Base-by-base conservation (phyloP, 2,329 filamentous ascomycete genomes). In the Parafenestella ontariensis region DNA sequence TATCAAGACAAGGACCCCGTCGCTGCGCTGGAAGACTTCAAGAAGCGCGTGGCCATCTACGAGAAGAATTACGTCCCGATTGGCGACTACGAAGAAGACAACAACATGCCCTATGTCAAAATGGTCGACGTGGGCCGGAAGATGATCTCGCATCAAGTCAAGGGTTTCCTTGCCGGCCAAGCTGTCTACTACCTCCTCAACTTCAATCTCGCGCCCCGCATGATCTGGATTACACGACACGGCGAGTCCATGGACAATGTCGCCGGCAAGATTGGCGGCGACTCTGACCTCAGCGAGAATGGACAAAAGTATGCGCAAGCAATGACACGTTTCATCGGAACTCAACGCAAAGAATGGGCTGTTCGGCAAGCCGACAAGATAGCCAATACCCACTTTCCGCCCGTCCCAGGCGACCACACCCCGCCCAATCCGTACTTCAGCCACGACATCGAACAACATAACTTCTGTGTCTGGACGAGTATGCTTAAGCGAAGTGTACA, bases 51-150 rank as follows among this genome's bases (percentile, higher is more conserved):
- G 13, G 88, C 86, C 47, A 90, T 96, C 10, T 99, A 99, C 69
- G 92, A 97, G 75, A 96, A 93, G 69, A 92, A 92, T 15, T 99
- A 99, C 69, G 88, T 94, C 6, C 91, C 95, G 0, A 82, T 99
- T 1, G 95, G 95, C 28, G 86, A 92, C 37, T 96, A 92, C 60
- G 95, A 99, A 73, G 95, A 99, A 77, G 84, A 89, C 20, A 85
- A 96, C 69, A 88, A 93, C 66, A 89, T 97, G 85, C 91, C 96
- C 56, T 99, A 96, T 72, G 96, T 99, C 60, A 92, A 92, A 81
- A 96, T 98, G 90, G 91, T 98, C 61, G 95, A 99, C 74, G 95
- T 99, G 2, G 95, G 95, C 37, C 87, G 94, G 57, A 99, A 99
- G 77, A 85, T 98, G 56, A 87, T 98, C 39, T 90, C 94, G 42